Evolutionary conservation across 768 basidiomycete species (phyloP).

Genomic region (Hygrophorus russula): DNA sequence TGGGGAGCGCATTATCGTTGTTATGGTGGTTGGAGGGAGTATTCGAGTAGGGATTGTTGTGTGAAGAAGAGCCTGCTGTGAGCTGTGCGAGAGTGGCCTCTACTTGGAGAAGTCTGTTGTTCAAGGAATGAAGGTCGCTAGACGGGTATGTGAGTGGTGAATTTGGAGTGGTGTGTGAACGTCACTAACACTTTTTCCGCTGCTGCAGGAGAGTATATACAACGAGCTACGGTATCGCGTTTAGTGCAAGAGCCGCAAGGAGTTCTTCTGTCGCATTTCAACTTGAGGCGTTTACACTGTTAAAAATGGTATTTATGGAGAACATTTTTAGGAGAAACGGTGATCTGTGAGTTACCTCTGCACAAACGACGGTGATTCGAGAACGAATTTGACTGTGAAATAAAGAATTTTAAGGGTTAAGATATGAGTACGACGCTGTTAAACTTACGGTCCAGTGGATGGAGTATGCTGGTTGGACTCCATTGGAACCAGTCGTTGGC

Average conservation of each 20-base stretch:
- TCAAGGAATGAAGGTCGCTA: conserved; percentile 73
- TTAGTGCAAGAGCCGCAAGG: conserved; percentile 75
- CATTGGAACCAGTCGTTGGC: too few relatives aligned
- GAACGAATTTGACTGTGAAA: conserved; percentile 53
- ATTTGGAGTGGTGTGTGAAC: conserved; percentile 1
- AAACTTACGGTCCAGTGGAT: background rate
- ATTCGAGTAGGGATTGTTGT: conserved; percentile 15
- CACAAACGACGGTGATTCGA: conserved; percentile 71
- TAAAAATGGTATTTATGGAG: background rate
- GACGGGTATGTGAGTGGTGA: background rate
- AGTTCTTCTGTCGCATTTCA: conserved; percentile 71
- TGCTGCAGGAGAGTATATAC: conserved; percentile 71
- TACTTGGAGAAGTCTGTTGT: conserved; percentile 66
- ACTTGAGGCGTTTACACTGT: conserved; percentile 80
- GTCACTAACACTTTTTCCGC: conserved; percentile 66
- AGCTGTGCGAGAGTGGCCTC: conserved; percentile 34
- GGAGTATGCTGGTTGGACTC: background rate
- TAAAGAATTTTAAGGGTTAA: background rate
- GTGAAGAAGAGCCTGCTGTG: conserved; percentile 26
- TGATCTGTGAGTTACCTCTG: conserved; percentile 54
- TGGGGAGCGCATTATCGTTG: conserved; percentile 1
- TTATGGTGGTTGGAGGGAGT: conserved; percentile 5
- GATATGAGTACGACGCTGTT: background rate
- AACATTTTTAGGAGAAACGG: too few relatives aligned
- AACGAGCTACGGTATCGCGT: conserved; percentile 61